Evolutionary conservation across 352 stramenopile genomes (phyloP), one percentile per base, ranked within the genome.

Genomic region (Phytophthora fragariae): DNA sequence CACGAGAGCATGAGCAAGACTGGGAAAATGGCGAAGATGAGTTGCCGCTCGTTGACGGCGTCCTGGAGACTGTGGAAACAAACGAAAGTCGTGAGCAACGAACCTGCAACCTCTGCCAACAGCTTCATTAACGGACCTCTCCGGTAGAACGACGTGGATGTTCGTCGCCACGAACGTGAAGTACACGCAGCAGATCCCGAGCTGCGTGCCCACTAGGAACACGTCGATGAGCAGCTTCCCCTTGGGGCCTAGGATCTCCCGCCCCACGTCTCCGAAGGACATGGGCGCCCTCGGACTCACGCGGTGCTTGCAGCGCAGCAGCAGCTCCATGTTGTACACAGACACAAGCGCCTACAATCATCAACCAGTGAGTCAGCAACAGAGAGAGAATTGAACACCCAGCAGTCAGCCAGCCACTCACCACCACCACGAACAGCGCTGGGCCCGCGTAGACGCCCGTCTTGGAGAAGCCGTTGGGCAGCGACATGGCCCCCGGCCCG

Each of bases 81-180:
- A 57, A 37, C 54, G 29, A 29, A 44, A 31, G n/a, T 14, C 7
- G n/a, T 24, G 5, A 54, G 47, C 7, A 54, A 54, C 7, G n/a
- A 5, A 2, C 15, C 17, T 5, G 17, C 15, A 49, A 7, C 17
- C 12, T 49, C 12, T 49, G 41, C 5, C 6, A 11, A 37, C 7
- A 37, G 33, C 33, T 37, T 37, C 35, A 9, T 41, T 14, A 27
- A 27, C 24, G 24, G 2, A 92, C 86, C 78, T 81, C 58, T 86
- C 64, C 0, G 88, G 85, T 5, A 95, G 65, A 1, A 95, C 82
- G 21, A 89, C 86, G 75, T 93, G 85, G 70, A 95, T 85, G 60
- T 95, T 95, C 1, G 86, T 93, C 11, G 86, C 88, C n/a, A 95
- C 81, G 52, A 95, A 92, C 5, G 88, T 92, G 62, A 95, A 95